These are phyloP conservation scores for Backusella australiensis DNA, from an alignment of 192 early-diverging fungal species.

Conservation along the genomic window DNA sequence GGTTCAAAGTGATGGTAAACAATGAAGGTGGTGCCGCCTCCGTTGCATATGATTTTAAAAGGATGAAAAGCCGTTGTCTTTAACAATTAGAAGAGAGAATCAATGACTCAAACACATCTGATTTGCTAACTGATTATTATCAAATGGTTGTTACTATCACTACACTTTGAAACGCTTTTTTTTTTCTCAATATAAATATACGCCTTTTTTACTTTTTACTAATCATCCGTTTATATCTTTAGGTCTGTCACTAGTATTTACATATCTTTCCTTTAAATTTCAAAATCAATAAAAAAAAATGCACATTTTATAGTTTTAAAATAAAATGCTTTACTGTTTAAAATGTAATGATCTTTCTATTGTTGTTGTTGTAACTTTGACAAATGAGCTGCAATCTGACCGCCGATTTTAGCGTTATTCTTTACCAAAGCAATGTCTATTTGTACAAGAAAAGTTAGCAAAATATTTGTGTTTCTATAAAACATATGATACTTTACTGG, in stretches of 20 bases:
- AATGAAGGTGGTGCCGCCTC: not conserved
- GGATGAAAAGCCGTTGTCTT: slow-evolving; percentile 4
- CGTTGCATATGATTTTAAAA: not conserved
- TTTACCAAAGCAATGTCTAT: slow-evolving; percentile 87
- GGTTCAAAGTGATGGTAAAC: not conserved
- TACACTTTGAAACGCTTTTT: not conserved
- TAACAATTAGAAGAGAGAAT: not conserved
- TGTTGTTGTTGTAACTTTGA: slow-evolving; percentile 13
- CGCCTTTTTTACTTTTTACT: not conserved
- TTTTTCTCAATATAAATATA: not conserved
- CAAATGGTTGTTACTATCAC: not conserved
- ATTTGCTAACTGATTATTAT: slow-evolving; percentile 9
- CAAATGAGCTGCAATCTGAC: slow-evolving; percentile 68
- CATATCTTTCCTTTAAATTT: too few species aligned
- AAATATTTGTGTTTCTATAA: slow-evolving; percentile 17
- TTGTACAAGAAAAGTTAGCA: not conserved
- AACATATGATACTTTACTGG: slow-evolving; percentile 56
- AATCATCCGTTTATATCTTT: not conserved
- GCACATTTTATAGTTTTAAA: too few species aligned
- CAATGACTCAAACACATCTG: slow-evolving; percentile 8
- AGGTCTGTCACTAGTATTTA: not conserved
- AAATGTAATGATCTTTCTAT: not conserved
- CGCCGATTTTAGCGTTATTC: slow-evolving; percentile 86
- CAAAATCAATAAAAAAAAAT: too few species aligned
- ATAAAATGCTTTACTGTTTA: too few species aligned